Evolutionary conservation across 345 rosid genomes (phyloP), one percentile per base, ranked within the genome.

Genomic region (Hibiscus mutabilis): DNA sequence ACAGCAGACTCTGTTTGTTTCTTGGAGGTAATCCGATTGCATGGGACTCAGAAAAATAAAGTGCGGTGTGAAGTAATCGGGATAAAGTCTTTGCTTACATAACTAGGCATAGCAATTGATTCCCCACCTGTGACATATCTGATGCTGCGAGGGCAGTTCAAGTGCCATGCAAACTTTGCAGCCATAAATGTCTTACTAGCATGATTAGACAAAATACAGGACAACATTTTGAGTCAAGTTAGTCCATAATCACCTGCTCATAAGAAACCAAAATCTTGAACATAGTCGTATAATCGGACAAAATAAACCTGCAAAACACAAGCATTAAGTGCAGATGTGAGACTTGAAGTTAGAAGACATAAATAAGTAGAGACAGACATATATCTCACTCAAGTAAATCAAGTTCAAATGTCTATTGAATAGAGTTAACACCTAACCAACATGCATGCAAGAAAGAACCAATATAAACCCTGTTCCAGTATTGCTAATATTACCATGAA

Each of bases 91-190:
- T 5, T 33, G 40, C 9, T 35, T 35, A 35, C 40, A 35, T 8
- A 35, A 6, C 40, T 35, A 35, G 40, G 40, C 40, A 6, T 35
- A 35, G 40, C 8, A 35, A 6, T 6, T 35, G 40, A 35, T 35
- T 35, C 33, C 8, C 5, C 40, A 6, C 40, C 40, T 86, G 79
- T 62, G 84, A 79, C 97, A 95, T 60, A 95, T 92, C 81, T 90
- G 99, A 79, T 90, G 85, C 68, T 89, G 96, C 84, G 92, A 83
- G 74, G 89, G 88, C 98, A 91, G 90, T 75, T 64, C 66, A 79
- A 72, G 60, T 76, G 40, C 62, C 78, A 77, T 10, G 73, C 63
- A 78, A 73, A 69, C 53, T 76, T 79, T 78, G 58, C 73, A 66
- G 70, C 62, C 70, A 74, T 67, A 69, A 49, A 81, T 73, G 49